Evolutionary conservation across 768 basidiomycete species (phyloP).

Genomic region (Lactarius vividus): DNA sequence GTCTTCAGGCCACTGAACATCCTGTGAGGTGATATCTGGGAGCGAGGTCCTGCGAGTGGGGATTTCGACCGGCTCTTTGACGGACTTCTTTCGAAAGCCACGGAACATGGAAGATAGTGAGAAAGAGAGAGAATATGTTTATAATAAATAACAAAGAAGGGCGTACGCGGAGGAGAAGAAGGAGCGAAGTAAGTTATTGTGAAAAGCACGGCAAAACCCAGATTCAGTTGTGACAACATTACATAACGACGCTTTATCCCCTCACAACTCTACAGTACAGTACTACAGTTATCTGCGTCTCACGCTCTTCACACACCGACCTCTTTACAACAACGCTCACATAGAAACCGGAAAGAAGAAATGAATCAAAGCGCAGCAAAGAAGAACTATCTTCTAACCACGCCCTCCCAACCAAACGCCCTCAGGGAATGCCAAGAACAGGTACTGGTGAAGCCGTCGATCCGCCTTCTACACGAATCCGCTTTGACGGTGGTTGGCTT

Average conservation of each 20-base stretch:
- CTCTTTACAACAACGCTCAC: not conserved
- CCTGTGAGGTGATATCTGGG: conserved; percentile 70
- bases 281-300: not conserved
- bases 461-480: conserved; percentile 27
- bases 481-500: conserved; percentile 24
- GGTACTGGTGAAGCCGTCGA: conserved; percentile 24
- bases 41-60: conserved; percentile 69
- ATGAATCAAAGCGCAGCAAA: not conserved
- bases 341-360: conserved; percentile 2
- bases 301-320: conserved; percentile 1
- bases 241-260: conserved; percentile 12
- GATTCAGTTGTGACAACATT: conserved; percentile 19
- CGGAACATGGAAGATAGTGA: conserved; percentile 56
- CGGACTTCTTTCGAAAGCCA: conserved; percentile 61
- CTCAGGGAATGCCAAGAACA: conserved; percentile 25
- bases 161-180: not conserved
- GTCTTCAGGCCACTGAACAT: conserved; percentile 82
- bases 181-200: not conserved
- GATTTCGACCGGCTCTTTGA: conserved; percentile 46
- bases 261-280: conserved; percentile 3
- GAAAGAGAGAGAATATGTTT: conserved; percentile 13
- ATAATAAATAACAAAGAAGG: conserved; percentile 9
- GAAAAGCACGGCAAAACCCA: conserved; percentile 14
- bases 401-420: not conserved
- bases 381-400: not conserved